Percentiles rank a stretch among this genome's conserved stretches.
phyloP scores from a whole-genome alignment of 2,329 filamentous ascomycete genomes.

The Beauveria asiatica region DNA sequence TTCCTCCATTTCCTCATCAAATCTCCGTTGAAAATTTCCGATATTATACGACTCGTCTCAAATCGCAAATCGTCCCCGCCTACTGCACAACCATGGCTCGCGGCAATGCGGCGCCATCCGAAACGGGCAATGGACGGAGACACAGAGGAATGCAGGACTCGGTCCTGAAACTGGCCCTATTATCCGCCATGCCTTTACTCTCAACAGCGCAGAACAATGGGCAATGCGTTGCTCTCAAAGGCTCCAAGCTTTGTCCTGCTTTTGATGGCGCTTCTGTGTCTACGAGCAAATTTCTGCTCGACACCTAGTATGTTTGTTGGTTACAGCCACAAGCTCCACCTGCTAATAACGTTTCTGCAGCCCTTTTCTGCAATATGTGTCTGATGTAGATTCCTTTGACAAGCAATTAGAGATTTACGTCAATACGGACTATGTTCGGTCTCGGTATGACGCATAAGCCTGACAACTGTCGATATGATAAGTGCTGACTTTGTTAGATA shows the following conservation, averaged over 20 bases:
- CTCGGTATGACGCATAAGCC: slow-evolving; percentile 52
- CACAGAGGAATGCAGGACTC: slow-evolving; percentile 15
- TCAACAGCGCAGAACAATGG: slow-evolving; percentile 27
- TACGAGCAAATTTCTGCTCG: slow-evolving; percentile 47
- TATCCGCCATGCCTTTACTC: slow-evolving; percentile 21
- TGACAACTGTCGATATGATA: background rate
- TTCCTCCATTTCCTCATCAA: background rate
- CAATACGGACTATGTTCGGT: slow-evolving; percentile 61
- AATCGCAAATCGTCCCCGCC: background rate
- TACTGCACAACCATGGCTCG: slow-evolving; percentile 1
- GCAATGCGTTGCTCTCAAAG: slow-evolving; percentile 57
- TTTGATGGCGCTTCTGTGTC: slow-evolving; percentile 67
- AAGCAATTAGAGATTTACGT: slow-evolving; percentile 64
- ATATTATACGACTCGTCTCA: background rate
- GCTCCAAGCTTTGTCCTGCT: slow-evolving; percentile 62
- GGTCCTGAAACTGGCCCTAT: slow-evolving; percentile 16
- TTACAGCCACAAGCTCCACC: background rate
- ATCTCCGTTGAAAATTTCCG: background rate
- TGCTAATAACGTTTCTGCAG: slow-evolving; percentile 36
- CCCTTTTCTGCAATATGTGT: slow-evolving; percentile 78
- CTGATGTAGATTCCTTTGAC: slow-evolving; percentile 70
- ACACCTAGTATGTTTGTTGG: slow-evolving; percentile 48
- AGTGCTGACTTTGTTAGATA: slow-evolving; percentile 51
- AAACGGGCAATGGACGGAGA: slow-evolving; percentile 11
- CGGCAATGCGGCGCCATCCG: background rate